Base-by-base conservation (phyloP, 441 rosid species). In the Isatis lusitanica region DNA sequence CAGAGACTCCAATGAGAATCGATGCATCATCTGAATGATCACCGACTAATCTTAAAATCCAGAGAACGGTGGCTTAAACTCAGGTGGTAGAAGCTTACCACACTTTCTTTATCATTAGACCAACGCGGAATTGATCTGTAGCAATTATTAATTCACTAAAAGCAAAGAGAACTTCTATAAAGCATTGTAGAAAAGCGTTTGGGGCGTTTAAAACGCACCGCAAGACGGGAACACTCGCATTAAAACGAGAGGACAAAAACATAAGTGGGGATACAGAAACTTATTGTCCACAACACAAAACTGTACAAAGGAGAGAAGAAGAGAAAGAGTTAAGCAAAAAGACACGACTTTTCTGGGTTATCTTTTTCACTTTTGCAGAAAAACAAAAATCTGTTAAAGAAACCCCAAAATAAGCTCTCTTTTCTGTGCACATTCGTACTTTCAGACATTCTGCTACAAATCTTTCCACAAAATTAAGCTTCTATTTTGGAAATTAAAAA, bases 291-390 rank as follows among this genome's bases (percentile, higher is more conserved):
- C 17, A 38, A 18, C 56, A 55, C 42, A 38, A 70, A 70, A 64
- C 18, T 62, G 66, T 38, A 75, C 67, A 70, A 63, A 9, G 10
- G 40, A 53, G 59, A 53, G 57, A 52, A 56, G 43, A 39, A 44
- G 57, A 31, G 50, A 31, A 56, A 30, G 40, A 56, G 40, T 15
- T 26, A 4, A 52, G 44, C 67, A 18, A 76, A 76, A 70, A 33
- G 76, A 76, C 76, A 50, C 72, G 15, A 63, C 30, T 69, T 76
- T 76, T 76, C 75, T 70, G 75, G 75, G 71, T 26, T 68, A 11
- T 67, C 7, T 59, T 55, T 53, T 42, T 38, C 40, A 7, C 42
- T 65, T 74, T 57, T 57, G 57, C 59, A 39, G 60, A 65, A 55
- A 55, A 36, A 63, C 26, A 63, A 42, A 33, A 59, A 30, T 58